Evolutionary conservation across 495 filamentous ascomycete genomes (phyloP).

Genomic region (Xylaria telfairii): DNA sequence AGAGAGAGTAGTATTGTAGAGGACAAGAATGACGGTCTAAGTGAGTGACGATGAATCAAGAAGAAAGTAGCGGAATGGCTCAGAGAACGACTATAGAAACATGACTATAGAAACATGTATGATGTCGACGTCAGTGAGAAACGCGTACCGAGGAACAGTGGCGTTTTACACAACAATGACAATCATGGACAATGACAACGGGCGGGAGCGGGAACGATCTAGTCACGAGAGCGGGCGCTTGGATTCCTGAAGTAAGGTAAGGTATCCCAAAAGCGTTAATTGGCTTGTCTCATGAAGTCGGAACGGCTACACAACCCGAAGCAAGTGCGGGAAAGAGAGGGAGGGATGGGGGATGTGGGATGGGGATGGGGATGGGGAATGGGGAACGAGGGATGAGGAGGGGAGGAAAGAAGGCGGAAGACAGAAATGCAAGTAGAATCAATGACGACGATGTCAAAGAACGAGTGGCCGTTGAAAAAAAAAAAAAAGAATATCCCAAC

Average conservation of each 20-base stretch:
- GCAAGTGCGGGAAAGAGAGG: conserved; percentile 15
- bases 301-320: conserved; percentile 11
- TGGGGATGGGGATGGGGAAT: conserved; percentile 25
- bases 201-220: conserved; percentile 17
- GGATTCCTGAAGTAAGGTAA: conserved; percentile 12
- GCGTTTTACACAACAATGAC: conserved; percentile 14
- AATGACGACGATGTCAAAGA: conserved; percentile 38
- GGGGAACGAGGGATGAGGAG: conserved; percentile 28
- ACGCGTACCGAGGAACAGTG: conserved; percentile 7
- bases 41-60: conserved; percentile 16
- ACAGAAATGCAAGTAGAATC: conserved; percentile 17
- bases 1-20: background rate
- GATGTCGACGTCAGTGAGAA: conserved; percentile 2
- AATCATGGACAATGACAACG: conserved; percentile 2
- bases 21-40: conserved; percentile 22
- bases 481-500: conserved; percentile 6
- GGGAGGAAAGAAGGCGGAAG: conserved; percentile 25
- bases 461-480: conserved; percentile 11
- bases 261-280: background rate
- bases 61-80: conserved; percentile 23
- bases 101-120: conserved; percentile 27
- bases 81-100: conserved; percentile 32
- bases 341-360: background rate
- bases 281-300: conserved; percentile 22
- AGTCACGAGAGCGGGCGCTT: conserved; percentile 3